Percentiles rank a stretch among this genome's conserved stretches.
phyloP scores from a whole-genome alignment of 1,284 basidiomycete genomes.

The Malassezia globosa region DNA sequence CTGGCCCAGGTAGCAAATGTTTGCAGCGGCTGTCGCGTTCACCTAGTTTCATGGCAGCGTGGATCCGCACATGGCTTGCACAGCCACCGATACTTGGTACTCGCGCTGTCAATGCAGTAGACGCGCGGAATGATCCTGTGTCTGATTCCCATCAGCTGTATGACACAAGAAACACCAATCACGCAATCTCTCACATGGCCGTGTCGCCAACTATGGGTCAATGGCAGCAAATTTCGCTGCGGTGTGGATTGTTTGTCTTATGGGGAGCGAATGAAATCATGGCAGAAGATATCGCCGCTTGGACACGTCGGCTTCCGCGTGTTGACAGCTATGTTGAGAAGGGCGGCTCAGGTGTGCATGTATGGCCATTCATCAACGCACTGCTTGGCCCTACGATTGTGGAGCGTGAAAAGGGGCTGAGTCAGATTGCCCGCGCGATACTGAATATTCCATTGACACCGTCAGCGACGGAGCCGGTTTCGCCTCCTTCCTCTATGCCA shows the following conservation, averaged over 20 bases:
- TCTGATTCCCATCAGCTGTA: neutral
- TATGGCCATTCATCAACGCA: conserved; percentile 45
- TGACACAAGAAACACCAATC: neutral
- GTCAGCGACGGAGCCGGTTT: neutral
- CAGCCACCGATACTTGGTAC: conserved; percentile 3
- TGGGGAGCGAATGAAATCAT: conserved; percentile 42
- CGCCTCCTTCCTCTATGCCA: conserved; percentile 16
- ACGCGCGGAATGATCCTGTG: conserved; percentile 1
- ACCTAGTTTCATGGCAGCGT: neutral
- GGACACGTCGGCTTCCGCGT: conserved; percentile 29
- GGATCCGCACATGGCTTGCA: neutral
- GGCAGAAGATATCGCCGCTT: conserved; percentile 36
- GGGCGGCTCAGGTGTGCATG: conserved; percentile 40
- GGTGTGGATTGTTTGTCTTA: conserved; percentile 29
- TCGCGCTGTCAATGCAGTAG: neutral
- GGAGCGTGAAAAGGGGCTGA: conserved; percentile 40
- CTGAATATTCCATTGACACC: neutral
- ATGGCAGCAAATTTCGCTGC: conserved; percentile 31
- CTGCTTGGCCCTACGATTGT: conserved; percentile 32
- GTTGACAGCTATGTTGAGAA: conserved; percentile 33
- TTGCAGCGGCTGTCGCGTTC: neutral
- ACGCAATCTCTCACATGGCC: conserved; percentile 20
- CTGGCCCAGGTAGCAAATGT: conserved; percentile 21
- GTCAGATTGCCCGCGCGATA: conserved; percentile 35
- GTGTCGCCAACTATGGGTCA: conserved; percentile 37